Conservation (phyloP, 2,329 filamentous ascomycete genomes). For the Colletotrichum brevisporum region DNA sequence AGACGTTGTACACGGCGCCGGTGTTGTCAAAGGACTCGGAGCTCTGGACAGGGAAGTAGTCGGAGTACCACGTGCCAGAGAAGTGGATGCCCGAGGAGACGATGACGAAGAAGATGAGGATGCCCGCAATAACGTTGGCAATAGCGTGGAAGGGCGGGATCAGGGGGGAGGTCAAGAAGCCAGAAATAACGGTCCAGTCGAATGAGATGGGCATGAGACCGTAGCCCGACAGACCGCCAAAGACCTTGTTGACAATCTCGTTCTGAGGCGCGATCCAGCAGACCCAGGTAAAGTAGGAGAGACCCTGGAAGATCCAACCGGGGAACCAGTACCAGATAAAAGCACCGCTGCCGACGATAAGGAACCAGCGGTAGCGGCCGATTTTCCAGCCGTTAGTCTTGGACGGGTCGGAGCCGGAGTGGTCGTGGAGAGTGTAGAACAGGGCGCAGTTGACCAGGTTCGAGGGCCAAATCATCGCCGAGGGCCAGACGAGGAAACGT, state of each 20-base stretch:
- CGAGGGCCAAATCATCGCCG: slow-evolving; percentile 76
- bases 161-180: slow-evolving; percentile 69
- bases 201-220: slow-evolving; percentile 76
- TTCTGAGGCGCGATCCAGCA: slow-evolving; percentile 75
- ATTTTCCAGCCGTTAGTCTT: slow-evolving; percentile 71
- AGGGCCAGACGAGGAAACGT: slow-evolving; percentile 72
- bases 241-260: slow-evolving; percentile 74
- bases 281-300: slow-evolving; percentile 73
- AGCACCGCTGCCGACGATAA: slow-evolving; percentile 62
- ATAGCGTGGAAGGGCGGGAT: slow-evolving; percentile 73
- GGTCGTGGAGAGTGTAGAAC: slow-evolving; percentile 76
- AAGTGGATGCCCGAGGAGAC: slow-evolving; percentile 73
- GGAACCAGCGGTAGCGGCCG: slow-evolving; percentile 70
- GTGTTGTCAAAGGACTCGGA: slow-evolving; percentile 76
- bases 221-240: slow-evolving; percentile 73
- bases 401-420: slow-evolving; percentile 64
- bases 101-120: slow-evolving; percentile 65
- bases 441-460: slow-evolving; percentile 73
- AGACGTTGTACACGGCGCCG: slow-evolving; percentile 71
- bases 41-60: slow-evolving; percentile 74
- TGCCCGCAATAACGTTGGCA: slow-evolving; percentile 69
- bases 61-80: slow-evolving; percentile 68
- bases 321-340: slow-evolving; percentile 75
- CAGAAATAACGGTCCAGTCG: slow-evolving; percentile 75
- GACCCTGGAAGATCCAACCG: slow-evolving; percentile 73